Evolutionary conservation across 2,329 filamentous ascomycete species (phyloP).

Genomic region (Podosphaera aphanis): DNA sequence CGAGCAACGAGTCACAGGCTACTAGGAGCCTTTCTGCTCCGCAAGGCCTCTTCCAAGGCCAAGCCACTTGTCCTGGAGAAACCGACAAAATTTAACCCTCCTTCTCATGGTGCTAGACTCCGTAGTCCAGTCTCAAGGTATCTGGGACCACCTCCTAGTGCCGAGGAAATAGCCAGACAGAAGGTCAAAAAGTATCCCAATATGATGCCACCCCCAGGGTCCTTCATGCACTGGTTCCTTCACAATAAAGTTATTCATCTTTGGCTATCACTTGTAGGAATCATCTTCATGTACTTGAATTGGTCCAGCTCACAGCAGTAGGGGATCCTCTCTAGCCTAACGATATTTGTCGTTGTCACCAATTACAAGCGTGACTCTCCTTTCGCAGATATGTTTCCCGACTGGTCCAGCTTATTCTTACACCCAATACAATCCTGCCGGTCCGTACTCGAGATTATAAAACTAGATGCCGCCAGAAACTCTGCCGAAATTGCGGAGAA

Average conservation of each 20-base stretch:
- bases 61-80: slow-evolving; percentile 59
- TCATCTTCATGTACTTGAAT: not conserved
- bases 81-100: slow-evolving; percentile 73
- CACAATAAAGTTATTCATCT: slow-evolving; percentile 55
- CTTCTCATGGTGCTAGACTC: slow-evolving; percentile 60
- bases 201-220: slow-evolving; percentile 65
- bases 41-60: slow-evolving; percentile 14
- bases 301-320: slow-evolving; percentile 3
- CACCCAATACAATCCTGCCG: slow-evolving; percentile 45
- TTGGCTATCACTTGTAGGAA: slow-evolving; percentile 56
- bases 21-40: slow-evolving; percentile 2
- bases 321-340: slow-evolving; percentile 26
- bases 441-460: slow-evolving; percentile 47
- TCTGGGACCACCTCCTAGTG: slow-evolving; percentile 41
- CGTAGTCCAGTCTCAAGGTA: slow-evolving; percentile 38
- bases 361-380: slow-evolving; percentile 64
- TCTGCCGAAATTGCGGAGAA: slow-evolving; percentile 45
- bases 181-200: slow-evolving; percentile 57
- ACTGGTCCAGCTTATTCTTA: slow-evolving; percentile 40
- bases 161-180: slow-evolving; percentile 42
- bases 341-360: slow-evolving; percentile 46
- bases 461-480: slow-evolving; percentile 51
- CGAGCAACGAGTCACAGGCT: no score
- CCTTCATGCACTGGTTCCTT: slow-evolving; percentile 66
- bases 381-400: slow-evolving; percentile 56